These are phyloP conservation scores for Cystoderma amianthinum DNA, from an alignment of 768 basidiomycete genomes.

Conservation along the genomic window DNA sequence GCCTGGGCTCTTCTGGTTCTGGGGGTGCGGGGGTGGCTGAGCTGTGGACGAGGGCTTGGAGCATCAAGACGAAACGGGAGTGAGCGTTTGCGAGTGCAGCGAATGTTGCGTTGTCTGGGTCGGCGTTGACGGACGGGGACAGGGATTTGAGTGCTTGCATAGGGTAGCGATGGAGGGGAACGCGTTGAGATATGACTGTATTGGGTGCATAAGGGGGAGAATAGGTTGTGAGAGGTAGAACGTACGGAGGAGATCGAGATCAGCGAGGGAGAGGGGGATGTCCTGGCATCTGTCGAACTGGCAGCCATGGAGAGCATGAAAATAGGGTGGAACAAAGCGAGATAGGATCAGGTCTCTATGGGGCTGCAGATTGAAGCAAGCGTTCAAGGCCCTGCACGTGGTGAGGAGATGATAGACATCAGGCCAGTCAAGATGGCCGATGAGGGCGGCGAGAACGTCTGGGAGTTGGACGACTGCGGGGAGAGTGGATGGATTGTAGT, in stretches of 20 bases:
- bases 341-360: slow-evolving; percentile 33
- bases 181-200: slow-evolving; percentile 57
- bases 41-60: slow-evolving; percentile 69
- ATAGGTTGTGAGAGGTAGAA: slow-evolving; percentile 4
- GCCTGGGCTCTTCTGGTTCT: slow-evolving; percentile 34
- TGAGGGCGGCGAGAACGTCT: slow-evolving; percentile 16
- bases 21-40: slow-evolving; percentile 37
- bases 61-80: slow-evolving; percentile 66
- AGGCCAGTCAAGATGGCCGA: slow-evolving; percentile 28
- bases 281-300: slow-evolving; percentile 33
- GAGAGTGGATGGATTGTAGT: slow-evolving; percentile 5
- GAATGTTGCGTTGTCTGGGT: slow-evolving; percentile 28
- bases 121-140: slow-evolving; percentile 27
- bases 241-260: slow-evolving; percentile 59
- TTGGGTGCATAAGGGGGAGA: slow-evolving; percentile 6
- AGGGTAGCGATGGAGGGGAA: slow-evolving; percentile 66
- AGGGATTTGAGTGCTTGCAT: slow-evolving; percentile 56
- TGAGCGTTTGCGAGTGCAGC: slow-evolving; percentile 51
- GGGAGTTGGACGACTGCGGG: slow-evolving; percentile 12
- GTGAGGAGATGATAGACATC: slow-evolving; percentile 30
- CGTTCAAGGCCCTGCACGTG: slow-evolving; percentile 23
- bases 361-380: slow-evolving; percentile 18
- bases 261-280: slow-evolving; percentile 46
- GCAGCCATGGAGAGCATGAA: slow-evolving; percentile 29
- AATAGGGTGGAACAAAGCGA: slow-evolving; percentile 55